Percentiles rank a stretch among this genome's conserved stretches.
phyloP scores from a whole-genome alignment of 257 asterid genomes.

The Solanum paucissectum region DNA sequence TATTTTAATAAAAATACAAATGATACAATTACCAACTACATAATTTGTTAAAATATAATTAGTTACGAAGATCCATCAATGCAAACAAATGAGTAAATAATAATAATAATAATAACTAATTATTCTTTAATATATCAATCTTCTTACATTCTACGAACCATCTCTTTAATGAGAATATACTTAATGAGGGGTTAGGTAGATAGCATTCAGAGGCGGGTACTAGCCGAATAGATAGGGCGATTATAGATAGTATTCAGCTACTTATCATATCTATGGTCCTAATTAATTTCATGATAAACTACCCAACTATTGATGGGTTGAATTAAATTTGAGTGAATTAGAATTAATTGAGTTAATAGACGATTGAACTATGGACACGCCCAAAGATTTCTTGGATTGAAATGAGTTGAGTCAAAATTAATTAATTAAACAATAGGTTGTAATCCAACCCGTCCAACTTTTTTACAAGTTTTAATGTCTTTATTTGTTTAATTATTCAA shows the following conservation, averaged over 20 bases:
- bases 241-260: not conserved
- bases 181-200: not conserved
- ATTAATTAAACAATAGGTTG: not conserved
- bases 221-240: too few species aligned
- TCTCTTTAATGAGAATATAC: not conserved
- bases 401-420: not conserved
- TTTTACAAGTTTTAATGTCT: too few species aligned
- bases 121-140: too few species aligned
- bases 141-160: too few species aligned
- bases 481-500: too few species aligned
- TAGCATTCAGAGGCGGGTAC: too few species aligned
- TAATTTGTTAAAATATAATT: not conserved
- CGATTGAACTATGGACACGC: not conserved
- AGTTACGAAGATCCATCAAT: too few species aligned
- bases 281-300: not conserved
- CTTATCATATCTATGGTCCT: not conserved
- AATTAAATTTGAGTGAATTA: not conserved
- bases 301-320: not conserved
- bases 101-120: too few species aligned
- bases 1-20: too few species aligned
- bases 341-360: not conserved
- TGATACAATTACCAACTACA: not conserved
- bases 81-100: too few species aligned
- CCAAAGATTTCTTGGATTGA: not conserved
- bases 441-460: not conserved